Evolutionary conservation across 1,284 basidiomycete species (phyloP).

Genomic region (Cystobasidiaceae sp.): DNA sequence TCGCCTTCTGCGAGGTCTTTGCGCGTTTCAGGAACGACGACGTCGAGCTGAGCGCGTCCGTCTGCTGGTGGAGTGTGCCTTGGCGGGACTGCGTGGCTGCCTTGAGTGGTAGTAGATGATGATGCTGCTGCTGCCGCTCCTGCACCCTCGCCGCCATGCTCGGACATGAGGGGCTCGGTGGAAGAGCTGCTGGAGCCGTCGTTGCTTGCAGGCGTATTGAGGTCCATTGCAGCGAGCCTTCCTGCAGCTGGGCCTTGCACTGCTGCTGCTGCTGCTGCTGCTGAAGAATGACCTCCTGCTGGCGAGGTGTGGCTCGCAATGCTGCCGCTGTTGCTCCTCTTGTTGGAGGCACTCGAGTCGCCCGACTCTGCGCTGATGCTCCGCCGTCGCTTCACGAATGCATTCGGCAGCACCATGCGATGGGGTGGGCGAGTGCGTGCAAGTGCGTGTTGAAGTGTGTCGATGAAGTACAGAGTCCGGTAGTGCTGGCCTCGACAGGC

Average conservation of each 20-base stretch:
- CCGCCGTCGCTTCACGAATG: slow-evolving; percentile 24
- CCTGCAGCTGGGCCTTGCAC: background rate
- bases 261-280: background rate
- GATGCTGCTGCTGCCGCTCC: slow-evolving; percentile 1
- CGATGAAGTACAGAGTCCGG: no score
- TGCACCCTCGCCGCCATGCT: no score
- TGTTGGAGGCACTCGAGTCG: slow-evolving; percentile 21
- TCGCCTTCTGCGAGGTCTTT: slow-evolving; percentile 56
- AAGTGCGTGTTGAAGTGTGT: no score
- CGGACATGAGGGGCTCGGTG: slow-evolving; percentile 17
- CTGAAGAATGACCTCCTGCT: background rate
- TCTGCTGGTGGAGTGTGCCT: slow-evolving; percentile 1
- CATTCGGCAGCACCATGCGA: no score
- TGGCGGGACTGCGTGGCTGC: background rate
- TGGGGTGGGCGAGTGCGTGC: no score
- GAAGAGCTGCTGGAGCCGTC: slow-evolving; percentile 22
- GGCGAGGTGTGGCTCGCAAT: background rate
- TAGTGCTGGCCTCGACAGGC: no score
- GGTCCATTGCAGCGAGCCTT: slow-evolving; percentile 28
- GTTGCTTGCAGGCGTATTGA: slow-evolving; percentile 17
- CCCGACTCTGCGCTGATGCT: slow-evolving; percentile 25
- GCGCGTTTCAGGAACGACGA: background rate
- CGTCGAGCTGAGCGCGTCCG: slow-evolving; percentile 16
- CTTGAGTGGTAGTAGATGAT: background rate
- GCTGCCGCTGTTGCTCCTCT: slow-evolving; percentile 20